Evolutionary conservation across 768 basidiomycete species (phyloP), one percentile per base, ranked within the genome.

Genomic region (Psilocybe azurescens): DNA sequence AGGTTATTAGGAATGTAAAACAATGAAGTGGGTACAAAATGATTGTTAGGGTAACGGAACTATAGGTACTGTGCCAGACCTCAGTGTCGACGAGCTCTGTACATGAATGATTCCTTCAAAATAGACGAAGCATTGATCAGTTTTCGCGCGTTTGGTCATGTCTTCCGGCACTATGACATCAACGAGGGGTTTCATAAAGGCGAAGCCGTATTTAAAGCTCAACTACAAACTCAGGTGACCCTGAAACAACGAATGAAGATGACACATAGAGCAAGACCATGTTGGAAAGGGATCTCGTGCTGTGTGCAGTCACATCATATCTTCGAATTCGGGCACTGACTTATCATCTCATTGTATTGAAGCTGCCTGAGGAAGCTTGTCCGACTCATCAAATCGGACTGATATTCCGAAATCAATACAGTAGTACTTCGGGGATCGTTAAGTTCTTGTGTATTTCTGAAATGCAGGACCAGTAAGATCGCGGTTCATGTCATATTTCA

Each of bases 291-390:
- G 78, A 61, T 84, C 65, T 9, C 72, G 67, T 0, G 69, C 73
- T 28, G 28, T 48, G 39, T 3, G 28, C 6, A 44, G 24, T 1
- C 46, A 41, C 1, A 60, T 33, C 0, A 60, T 33, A 5, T 58
- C 66, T 11, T 67, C 67, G 20, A 73, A 67, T 47, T 75, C 76
- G 1, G 82, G 81, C 0, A 75, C 76, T 0, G 77, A 68, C 54
- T 74, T 75, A 65, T 86, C 83, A 2, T 76, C 81, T 0, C 81
- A 82, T 7, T 64, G 62, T 2, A 79, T 69, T 0, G 76, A 72
- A 5, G 61, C 47, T 32, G 73, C 76, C 0, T 61, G 62, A 0
- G 78, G 76, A 0, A 67, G 49, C 0, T 66, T 60, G 5, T 75
- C 66, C 0, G 68, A 52, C 0, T 77, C 73, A 9, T 62, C 53